Percentiles rank a stretch among this genome's conserved stretches.
These are phyloP conservation scores for Neopestalotiopsis sp. DNA, from an alignment of 2,329 filamentous ascomycete species.

Conservation along the genomic window DNA sequence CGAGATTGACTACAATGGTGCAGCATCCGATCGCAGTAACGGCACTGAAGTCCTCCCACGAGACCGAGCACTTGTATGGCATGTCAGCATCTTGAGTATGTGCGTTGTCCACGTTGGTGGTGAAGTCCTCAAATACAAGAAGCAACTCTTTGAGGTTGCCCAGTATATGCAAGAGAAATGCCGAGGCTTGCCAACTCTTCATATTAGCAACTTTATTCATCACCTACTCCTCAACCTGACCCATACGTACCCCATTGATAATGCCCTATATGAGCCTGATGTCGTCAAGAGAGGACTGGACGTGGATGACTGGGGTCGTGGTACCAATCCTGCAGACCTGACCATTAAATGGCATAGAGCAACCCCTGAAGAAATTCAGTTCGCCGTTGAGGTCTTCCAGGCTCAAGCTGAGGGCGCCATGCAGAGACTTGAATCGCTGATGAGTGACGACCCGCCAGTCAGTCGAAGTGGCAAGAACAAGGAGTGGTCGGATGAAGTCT, in stretches of 20 bases:
- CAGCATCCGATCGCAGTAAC: slow-evolving; percentile 91
- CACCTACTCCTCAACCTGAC: slow-evolving; percentile 94
- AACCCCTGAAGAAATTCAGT: slow-evolving; percentile 78
- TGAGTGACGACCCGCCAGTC: slow-evolving; percentile 79
- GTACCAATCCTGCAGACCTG: slow-evolving; percentile 75
- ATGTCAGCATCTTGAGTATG: slow-evolving; percentile 97
- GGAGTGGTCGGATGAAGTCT: slow-evolving; percentile 98
- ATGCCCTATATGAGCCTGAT: slow-evolving; percentile 83
- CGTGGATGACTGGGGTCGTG: slow-evolving; percentile 83
- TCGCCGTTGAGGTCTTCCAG: slow-evolving; percentile 88
- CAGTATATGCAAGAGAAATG: slow-evolving; percentile 97
- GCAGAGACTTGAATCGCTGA: slow-evolving; percentile 77
- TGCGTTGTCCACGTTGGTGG: slow-evolving; percentile 94
- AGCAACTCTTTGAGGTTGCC: slow-evolving; percentile 89
- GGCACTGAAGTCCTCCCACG: slow-evolving; percentile 92
- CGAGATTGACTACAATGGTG: slow-evolving; percentile 96
- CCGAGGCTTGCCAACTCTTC: slow-evolving; percentile 89
- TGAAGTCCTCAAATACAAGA: slow-evolving; percentile 86
- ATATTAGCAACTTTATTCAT: slow-evolving; percentile 97
- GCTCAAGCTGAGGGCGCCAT: slow-evolving; percentile 81
- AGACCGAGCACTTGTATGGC: slow-evolving; percentile 93
- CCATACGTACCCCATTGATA: slow-evolving; percentile 91
- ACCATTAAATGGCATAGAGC: slow-evolving; percentile 93
- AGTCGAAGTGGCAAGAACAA: slow-evolving; percentile 95
- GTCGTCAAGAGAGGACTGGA: slow-evolving; percentile 74